Evolutionary conservation across 2,329 filamentous ascomycete species (phyloP), one percentile per base, ranked within the genome.

Genomic region (Grosmannia clavigera): DNA sequence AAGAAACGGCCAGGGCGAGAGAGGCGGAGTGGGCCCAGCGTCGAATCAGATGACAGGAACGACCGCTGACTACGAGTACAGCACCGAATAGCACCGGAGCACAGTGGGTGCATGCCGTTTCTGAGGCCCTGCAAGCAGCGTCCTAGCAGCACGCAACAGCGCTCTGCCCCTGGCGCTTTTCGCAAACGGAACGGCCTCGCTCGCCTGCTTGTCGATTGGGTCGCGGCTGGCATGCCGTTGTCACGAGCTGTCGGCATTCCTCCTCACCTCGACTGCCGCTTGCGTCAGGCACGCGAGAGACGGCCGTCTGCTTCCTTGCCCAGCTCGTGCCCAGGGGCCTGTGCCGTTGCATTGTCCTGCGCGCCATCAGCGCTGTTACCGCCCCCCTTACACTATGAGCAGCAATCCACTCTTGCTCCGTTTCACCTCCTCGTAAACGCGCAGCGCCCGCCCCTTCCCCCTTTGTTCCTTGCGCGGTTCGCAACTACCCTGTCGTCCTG

Each of bases 1-100:
- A 40, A 6, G 53, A 55, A 40, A 27, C 52, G 16, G 52, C 29
- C 29, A 54, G 52, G 22, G 31, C 19, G n/a, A 35, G 52, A 22
- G 52, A 27, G 52, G 29, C 33, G 33, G 53, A 55, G 43, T 51
- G 38, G 40, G 43, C 43, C 58, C 55, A n/a, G n/a, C 38, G 52
- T 51, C 60, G 60, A 61, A 61, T 61, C 60, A 61, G 52, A 58
- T 56, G 56, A 55, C 60, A 43, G 52, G 31, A 40, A 53, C 54
- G 58, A 57, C 46, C 58, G 58, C 58, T 56, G 58, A 56, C 58
- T 57, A 48, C 50, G 53, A 59, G 46, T 60, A 48, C 50, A 55
- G 57, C 57, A 25, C n/a, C 19, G 4, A 22, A 19, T 25, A 22
- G 22, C n/a, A 4, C n/a, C 14, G n/a, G 35, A 25, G n/a, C 14